Evolutionary conservation across 1,284 basidiomycete genomes (phyloP).

Genomic region (Ceratobasidium sp.): DNA sequence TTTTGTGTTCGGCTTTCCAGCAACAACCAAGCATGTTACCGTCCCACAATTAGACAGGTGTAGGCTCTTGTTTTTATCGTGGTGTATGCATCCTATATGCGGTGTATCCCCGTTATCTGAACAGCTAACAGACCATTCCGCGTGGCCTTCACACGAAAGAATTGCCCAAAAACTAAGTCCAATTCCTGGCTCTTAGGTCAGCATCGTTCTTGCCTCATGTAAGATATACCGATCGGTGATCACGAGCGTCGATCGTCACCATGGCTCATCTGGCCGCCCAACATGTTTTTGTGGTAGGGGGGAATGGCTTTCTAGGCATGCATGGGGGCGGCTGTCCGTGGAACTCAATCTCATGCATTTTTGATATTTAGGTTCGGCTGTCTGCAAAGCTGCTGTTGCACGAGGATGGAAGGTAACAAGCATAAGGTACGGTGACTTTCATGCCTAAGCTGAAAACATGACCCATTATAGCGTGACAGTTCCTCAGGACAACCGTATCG

Average conservation of each 20-base stretch:
- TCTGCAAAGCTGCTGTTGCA: slow-evolving; percentile 85
- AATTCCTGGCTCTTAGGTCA: too few species aligned
- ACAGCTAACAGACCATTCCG: too few species aligned
- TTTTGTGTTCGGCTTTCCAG: too few species aligned
- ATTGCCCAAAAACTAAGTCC: too few species aligned
- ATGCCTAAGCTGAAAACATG: background rate
- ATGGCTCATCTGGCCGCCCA: slow-evolving; percentile 49
- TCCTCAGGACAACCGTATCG: slow-evolving; percentile 85
- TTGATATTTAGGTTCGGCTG: slow-evolving; percentile 75
- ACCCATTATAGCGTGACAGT: slow-evolving; percentile 48
- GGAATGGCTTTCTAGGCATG: slow-evolving; percentile 92
- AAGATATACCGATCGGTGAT: background rate
- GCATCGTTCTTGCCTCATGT: too few species aligned
- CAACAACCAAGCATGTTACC: too few species aligned
- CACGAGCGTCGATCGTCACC: background rate
- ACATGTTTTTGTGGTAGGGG: slow-evolving; percentile 86
- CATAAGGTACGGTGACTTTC: slow-evolving; percentile 73
- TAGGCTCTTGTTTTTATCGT: too few species aligned
- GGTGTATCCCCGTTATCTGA: too few species aligned
- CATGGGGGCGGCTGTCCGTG: slow-evolving; percentile 22
- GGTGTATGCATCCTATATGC: too few species aligned
- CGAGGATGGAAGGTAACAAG: slow-evolving; percentile 88
- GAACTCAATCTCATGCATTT: background rate
- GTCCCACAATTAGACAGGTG: too few species aligned
- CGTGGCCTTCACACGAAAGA: too few species aligned